Conservation (phyloP, 768 basidiomycete genomes). For the Floccularia luteovirens region DNA sequence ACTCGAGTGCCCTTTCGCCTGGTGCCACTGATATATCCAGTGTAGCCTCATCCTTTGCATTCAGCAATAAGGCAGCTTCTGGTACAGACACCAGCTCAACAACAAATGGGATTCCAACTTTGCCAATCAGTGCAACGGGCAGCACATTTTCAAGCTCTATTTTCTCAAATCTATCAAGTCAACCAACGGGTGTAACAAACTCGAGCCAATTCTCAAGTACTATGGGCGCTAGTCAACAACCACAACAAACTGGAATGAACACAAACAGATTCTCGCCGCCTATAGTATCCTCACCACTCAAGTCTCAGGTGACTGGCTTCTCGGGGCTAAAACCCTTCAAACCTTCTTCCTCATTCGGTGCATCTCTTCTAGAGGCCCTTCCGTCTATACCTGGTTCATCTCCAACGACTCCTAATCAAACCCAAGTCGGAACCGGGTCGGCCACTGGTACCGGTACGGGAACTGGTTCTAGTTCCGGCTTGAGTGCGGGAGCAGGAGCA, state of each 20-base stretch:
- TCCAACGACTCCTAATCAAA: constrained; percentile 42
- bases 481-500: neutral
- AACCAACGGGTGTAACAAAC: constrained; percentile 37
- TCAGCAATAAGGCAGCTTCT: constrained; percentile 24
- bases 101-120: constrained; percentile 5
- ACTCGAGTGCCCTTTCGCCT: constrained; percentile 29
- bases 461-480: constrained; percentile 7
- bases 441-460: constrained; percentile 14
- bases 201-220: too few species aligned
- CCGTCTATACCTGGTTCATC: constrained; percentile 65
- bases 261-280: constrained; percentile 19
- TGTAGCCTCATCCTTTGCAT: constrained; percentile 69
- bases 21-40: constrained; percentile 54
- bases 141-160: constrained; percentile 40
- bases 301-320: constrained; percentile 43
- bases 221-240: constrained; percentile 37
- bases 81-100: constrained; percentile 8
- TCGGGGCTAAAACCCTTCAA: constrained; percentile 75
- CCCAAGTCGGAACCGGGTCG: too few species aligned
- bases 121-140: constrained; percentile 22
- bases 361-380: constrained; percentile 62
- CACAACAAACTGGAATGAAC: constrained; percentile 26
- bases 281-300: constrained; percentile 19
- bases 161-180: constrained; percentile 40
- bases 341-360: constrained; percentile 75